Evolutionary conservation across 2,329 filamentous ascomycete genomes (phyloP), one percentile per base, ranked within the genome.

Genomic region (Talaromyces marneffei): DNA sequence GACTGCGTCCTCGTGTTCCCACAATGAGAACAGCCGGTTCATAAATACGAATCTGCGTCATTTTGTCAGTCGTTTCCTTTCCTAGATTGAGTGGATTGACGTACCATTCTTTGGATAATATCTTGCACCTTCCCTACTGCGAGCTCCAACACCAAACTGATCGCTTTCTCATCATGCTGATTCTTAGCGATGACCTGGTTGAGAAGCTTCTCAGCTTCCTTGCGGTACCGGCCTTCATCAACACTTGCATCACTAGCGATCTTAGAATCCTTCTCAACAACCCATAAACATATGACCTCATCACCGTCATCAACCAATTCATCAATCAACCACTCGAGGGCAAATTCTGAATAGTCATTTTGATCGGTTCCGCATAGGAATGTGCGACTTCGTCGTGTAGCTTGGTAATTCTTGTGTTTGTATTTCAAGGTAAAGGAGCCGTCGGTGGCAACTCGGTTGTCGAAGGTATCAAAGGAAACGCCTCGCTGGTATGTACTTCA

Each of bases 251-350:
- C 85, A 61, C 80, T 84, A 40, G 84, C 83, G 64, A 89, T 83
- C 57, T 88, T 89, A 57, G 87, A 83, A 65, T 93, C 90, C 71
- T 90, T 92, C 71, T 96, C 92, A 46, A 96, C 84, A 2, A 96
- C 92, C 57, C 91, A 84, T 54, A 97, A 83, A 75, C 92, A 97
- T 8, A 97, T 89, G 61, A 97, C 88, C 75, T 96, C 91, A 71
- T 97, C 92, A 18, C 92, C 92, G 70, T 96, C 92, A 69, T 96
- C 92, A 42, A 96, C 91, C 60, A 96, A 82, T 76, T 96, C 91
- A 69, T 95, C 91, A 40, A 97, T 85, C 56, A 96, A 82, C 92
- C 92, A 97, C 74, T 95, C 90, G 18, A 97, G 80, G 16, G 92
- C 92, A 75, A 93, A 94, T 65, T 96, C 90, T 6, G 91, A 96